phyloP scores from a whole-genome alignment of 2,329 filamentous ascomycete genomes.

The Aspergillus awamori region DNA sequence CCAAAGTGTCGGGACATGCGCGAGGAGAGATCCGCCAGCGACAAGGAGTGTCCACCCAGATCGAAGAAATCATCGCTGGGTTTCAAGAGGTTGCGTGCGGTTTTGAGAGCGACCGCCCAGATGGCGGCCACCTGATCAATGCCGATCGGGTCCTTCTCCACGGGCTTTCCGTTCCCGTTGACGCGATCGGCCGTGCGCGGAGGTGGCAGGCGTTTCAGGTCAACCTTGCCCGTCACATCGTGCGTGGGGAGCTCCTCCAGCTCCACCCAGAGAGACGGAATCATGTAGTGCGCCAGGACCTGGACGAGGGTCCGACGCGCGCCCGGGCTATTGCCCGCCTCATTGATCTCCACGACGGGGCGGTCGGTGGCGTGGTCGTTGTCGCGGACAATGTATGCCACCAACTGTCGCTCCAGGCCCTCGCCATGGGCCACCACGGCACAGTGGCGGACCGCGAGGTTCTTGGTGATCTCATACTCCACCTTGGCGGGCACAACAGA shows the following conservation, averaged over 20 bases:
- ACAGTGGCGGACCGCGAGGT: conserved; percentile 71
- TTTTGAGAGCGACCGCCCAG: conserved; percentile 71
- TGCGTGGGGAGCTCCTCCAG: conserved; percentile 72
- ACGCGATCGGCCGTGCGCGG: conserved; percentile 57
- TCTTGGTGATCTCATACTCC: conserved; percentile 69
- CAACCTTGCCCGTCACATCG: conserved; percentile 76
- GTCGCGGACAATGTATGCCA: conserved; percentile 75
- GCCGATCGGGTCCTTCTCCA: conserved; percentile 64
- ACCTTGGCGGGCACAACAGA: conserved; percentile 77
- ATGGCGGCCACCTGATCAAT: conserved; percentile 69
- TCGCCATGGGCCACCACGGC: conserved; percentile 75
- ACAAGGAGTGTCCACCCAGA: conserved; percentile 75
- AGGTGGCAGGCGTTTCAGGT: conserved; percentile 70
- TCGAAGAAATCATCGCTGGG: conserved; percentile 78
- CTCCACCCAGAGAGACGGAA: conserved; percentile 76
- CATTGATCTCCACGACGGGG: conserved; percentile 66
- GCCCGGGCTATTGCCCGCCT: conserved; percentile 70
- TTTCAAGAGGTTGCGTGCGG: conserved; percentile 65
- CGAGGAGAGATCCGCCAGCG: conserved; percentile 75
- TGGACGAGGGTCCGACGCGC: conserved; percentile 66
- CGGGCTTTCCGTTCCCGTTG: conserved; percentile 49
- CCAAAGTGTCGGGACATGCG: conserved; percentile 70
- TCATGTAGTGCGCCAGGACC: conserved; percentile 80
- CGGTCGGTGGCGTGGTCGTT: conserved; percentile 59
- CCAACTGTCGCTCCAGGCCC: conserved; percentile 72